Evolutionary conservation across 805 yeast genomes (phyloP).

Genomic region (Kregervanrija pseudodelftensis): DNA sequence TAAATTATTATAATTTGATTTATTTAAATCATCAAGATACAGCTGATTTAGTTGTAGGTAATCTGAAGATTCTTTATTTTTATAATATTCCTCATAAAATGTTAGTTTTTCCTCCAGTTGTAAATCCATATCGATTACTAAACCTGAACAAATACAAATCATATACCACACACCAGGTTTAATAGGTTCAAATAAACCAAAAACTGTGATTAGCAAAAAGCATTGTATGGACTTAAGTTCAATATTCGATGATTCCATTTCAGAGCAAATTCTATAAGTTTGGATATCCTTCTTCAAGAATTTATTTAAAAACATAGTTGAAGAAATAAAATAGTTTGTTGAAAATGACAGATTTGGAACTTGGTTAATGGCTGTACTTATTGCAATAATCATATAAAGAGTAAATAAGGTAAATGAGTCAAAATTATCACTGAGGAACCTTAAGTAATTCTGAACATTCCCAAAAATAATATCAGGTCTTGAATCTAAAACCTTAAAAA

Average conservation of each 20-base stretch:
- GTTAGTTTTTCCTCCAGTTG: conserved; percentile 1
- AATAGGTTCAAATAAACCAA: conserved; percentile 37
- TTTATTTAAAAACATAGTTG: conserved; percentile 12
- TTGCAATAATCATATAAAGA: conserved; percentile 11
- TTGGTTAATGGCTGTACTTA: conserved; percentile 9
- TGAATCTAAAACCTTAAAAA: conserved; percentile 4
- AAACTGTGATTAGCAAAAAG: conserved; percentile 30
- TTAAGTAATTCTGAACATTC: conserved; percentile 1
- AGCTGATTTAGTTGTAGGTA: not conserved
- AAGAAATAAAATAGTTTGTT: conserved; percentile 5
- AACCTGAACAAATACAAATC: conserved; percentile 33
- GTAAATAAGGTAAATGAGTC: conserved; percentile 11
- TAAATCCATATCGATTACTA: conserved; percentile 30
- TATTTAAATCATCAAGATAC: conserved; percentile 6
- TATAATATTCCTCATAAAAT: conserved; percentile 1
- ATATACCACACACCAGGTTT: conserved; percentile 42
- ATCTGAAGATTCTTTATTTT: not conserved
- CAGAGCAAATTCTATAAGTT: not conserved
- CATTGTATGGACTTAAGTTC: conserved; percentile 33
- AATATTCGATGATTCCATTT: conserved; percentile 1
- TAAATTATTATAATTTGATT: conserved; percentile 5
- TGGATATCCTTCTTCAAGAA: conserved; percentile 4
- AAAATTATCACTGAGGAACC: conserved; percentile 1
- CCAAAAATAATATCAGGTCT: not conserved
- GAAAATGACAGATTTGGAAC: no score